Conservation (phyloP, 2,329 filamentous ascomycete species). For the Penicillium sp. region DNA sequence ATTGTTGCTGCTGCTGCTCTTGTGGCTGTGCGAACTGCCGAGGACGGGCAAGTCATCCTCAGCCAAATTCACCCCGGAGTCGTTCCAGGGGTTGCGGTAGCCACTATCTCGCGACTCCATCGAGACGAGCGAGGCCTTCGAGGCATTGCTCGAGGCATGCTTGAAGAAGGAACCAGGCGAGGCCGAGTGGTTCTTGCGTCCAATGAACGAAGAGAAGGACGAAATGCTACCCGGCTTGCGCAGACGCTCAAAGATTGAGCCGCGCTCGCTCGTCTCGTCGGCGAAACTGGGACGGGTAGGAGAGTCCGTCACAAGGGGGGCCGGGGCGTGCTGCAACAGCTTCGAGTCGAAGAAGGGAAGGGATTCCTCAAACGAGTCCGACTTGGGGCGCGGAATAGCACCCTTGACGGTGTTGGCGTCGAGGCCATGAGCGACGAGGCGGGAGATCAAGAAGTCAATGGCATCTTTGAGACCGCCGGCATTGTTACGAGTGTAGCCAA, state of each 20-base stretch:
- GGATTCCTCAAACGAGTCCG: constrained; percentile 96
- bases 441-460: constrained; percentile 87
- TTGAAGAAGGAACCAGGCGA: constrained; percentile 90
- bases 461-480: constrained; percentile 93
- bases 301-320: constrained; percentile 79
- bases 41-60: constrained; percentile 72
- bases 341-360: constrained; percentile 97
- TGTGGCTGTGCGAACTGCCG: constrained; percentile 61
- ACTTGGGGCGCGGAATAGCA: constrained; percentile 96
- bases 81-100: constrained; percentile 97
- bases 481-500: constrained; percentile 94
- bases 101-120: constrained; percentile 94
- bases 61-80: constrained; percentile 90
- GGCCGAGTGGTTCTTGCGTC: constrained; percentile 90
- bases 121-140: constrained; percentile 92
- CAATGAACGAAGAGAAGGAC: constrained; percentile 93
- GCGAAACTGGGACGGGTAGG: constrained; percentile 84
- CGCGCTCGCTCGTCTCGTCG: constrained; percentile 77
- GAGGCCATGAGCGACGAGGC: constrained; percentile 85
- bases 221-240: constrained; percentile 94
- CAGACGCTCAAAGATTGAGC: constrained; percentile 86
- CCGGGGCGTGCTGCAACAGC: constrained; percentile 87
- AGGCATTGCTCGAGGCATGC: constrained; percentile 82
- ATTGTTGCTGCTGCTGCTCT: constrained; percentile 63
- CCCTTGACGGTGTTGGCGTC: constrained; percentile 86